Percentiles rank a stretch among this genome's conserved stretches.
Evolutionary conservation across 805 yeast genomes (phyloP).

Genomic region (Pichia californica): DNA sequence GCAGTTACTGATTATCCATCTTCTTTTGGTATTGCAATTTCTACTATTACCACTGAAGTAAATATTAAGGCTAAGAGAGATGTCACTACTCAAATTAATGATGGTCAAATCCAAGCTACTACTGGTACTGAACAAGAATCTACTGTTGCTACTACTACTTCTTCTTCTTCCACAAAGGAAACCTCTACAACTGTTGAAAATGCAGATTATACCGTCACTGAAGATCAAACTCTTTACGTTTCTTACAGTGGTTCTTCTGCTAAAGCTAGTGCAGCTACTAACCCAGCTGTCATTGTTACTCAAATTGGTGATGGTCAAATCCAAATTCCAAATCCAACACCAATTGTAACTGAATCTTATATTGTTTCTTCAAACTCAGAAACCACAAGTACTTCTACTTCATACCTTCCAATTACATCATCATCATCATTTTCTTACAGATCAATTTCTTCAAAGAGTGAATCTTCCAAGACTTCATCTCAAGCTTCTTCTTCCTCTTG

Average conservation of each 20-base stretch:
- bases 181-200: not conserved
- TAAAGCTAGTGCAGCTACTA: conserved; percentile 27
- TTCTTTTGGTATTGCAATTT: conserved; percentile 66
- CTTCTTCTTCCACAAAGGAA: not conserved
- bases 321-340: conserved; percentile 32
- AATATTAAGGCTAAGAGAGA: conserved; percentile 29
- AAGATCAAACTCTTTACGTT: conserved; percentile 29
- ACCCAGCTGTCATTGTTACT: conserved; percentile 11
- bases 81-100: conserved; percentile 37
- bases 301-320: conserved; percentile 38
- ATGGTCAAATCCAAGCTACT: conserved; percentile 39
- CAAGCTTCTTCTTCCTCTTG: conserved; percentile 16
- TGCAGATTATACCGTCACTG: conserved; percentile 16
- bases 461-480: conserved; percentile 5
- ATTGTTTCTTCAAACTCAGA: conserved; percentile 18
- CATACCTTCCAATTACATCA: conserved; percentile 33
- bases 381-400: conserved; percentile 29
- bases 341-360: conserved; percentile 26
- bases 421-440: conserved; percentile 29
- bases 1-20: conserved; percentile 51
- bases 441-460: conserved; percentile 12
- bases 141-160: not conserved
- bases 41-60: conserved; percentile 38
- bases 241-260: conserved; percentile 28
- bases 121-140: conserved; percentile 22